Evolutionary conservation across 805 yeast species (phyloP).

Genomic region (Barnettozyma populi): DNA sequence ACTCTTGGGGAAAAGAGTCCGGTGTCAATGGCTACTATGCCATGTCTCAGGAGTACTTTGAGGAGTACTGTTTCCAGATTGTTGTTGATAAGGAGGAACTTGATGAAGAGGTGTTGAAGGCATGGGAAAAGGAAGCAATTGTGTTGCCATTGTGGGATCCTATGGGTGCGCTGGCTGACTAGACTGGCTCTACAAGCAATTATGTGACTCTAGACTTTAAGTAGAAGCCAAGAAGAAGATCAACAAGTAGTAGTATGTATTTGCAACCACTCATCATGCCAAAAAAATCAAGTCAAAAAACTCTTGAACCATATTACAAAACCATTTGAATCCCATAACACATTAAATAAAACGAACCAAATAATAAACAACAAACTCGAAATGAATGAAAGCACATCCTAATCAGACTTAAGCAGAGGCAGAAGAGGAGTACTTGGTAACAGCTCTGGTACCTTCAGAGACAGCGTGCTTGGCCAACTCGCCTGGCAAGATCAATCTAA

Average conservation of each 20-base stretch:
- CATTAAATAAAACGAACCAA: constrained; percentile 11
- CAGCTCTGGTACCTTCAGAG: constrained; percentile 98
- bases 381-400: constrained; percentile 4
- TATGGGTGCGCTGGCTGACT: constrained; percentile 63
- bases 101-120: constrained; percentile 18
- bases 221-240: too few species aligned
- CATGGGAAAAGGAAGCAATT: constrained; percentile 38
- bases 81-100: constrained; percentile 53
- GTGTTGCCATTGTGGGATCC: constrained; percentile 76
- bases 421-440: constrained; percentile 87
- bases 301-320: constrained; percentile 7
- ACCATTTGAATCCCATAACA: constrained; percentile 13
- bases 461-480: constrained; percentile 98
- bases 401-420: constrained; percentile 34
- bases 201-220: too few species aligned
- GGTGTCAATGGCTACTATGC: constrained; percentile 65
- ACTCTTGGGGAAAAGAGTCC: constrained; percentile 68
- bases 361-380: constrained; percentile 10
- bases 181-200: neutral
- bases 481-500: constrained; percentile 97
- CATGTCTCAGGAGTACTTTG: constrained; percentile 70
- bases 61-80: constrained; percentile 69
- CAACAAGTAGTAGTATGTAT: neutral
- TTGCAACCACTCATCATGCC: neutral
- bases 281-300: neutral